Conservation (phyloP, 768 basidiomycete genomes). For the Wakefieldia striispora region DNA sequence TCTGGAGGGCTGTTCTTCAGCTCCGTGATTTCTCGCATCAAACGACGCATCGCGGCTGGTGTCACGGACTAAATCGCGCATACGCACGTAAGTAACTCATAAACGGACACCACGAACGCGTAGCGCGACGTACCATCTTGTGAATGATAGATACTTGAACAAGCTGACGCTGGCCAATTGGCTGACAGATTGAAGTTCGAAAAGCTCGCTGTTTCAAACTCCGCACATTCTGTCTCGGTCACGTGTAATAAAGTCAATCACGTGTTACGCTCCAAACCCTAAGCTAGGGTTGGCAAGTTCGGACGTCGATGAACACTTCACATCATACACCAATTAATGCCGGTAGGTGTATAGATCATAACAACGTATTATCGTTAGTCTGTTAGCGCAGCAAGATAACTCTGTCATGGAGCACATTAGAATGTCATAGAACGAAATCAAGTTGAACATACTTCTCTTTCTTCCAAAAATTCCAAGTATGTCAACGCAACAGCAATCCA, state of each 20-base stretch:
- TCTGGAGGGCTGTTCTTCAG: slow-evolving; percentile 84
- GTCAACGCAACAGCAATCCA: slow-evolving; percentile 75
- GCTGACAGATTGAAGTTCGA: slow-evolving; percentile 21
- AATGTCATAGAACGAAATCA: neutral
- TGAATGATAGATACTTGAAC: slow-evolving; percentile 2
- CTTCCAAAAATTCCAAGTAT: slow-evolving; percentile 74
- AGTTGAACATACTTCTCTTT: slow-evolving; percentile 61
- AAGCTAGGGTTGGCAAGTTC: neutral
- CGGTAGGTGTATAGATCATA: slow-evolving; percentile 7
- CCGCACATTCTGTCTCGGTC: slow-evolving; percentile 18
- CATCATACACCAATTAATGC: neutral
- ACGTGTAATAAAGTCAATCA: slow-evolving; percentile 29
- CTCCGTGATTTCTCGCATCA: slow-evolving; percentile 84
- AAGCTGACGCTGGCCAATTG: slow-evolving; percentile 12
- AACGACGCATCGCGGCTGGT: slow-evolving; percentile 70
- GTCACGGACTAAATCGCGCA: slow-evolving; percentile 34
- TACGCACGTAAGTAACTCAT: neutral
- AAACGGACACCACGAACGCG: neutral
- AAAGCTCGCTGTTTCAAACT: slow-evolving; percentile 26
- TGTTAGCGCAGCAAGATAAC: slow-evolving; percentile 53
- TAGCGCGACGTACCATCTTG: slow-evolving; percentile 23
- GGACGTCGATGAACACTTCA: too few relatives aligned
- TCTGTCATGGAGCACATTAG: slow-evolving; percentile 35
- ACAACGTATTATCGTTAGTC: slow-evolving; percentile 32
- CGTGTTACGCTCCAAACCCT: slow-evolving; percentile 16